A percentile compares a stretch with the other conserved stretches of the same genome.
phyloP scores from a whole-genome alignment of 441 rosid genomes.

The Breynia disticha region DNA sequence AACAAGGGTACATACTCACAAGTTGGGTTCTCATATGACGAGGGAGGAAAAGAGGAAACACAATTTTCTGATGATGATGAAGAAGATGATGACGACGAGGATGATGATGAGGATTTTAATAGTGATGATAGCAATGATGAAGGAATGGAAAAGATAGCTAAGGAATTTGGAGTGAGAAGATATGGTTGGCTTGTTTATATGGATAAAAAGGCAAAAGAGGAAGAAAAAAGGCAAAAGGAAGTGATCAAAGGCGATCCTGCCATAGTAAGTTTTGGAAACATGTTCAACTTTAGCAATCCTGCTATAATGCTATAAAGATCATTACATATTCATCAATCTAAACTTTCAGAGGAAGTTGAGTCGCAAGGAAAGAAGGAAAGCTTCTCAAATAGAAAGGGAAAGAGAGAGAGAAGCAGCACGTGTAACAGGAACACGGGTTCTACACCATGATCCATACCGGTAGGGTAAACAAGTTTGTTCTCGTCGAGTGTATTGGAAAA shows the following conservation, averaged over 20 bases:
- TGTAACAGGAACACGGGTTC: conserved; percentile 47
- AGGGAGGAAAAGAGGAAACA: conserved; percentile 50
- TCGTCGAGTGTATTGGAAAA: no score
- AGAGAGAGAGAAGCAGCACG: conserved; percentile 75
- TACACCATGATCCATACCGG: conserved; percentile 91
- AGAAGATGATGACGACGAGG: conserved; percentile 69
- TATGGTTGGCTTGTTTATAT: conserved; percentile 94
- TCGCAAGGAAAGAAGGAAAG: conserved; percentile 95
- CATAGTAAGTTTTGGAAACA: conserved; percentile 48
- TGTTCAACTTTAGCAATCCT: not conserved
- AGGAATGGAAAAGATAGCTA: conserved; percentile 81
- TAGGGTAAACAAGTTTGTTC: conserved; percentile 15
- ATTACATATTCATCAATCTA: conserved; percentile 7
- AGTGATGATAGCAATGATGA: conserved; percentile 95
- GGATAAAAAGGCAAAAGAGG: conserved; percentile 94
- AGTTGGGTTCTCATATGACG: conserved; percentile 86
- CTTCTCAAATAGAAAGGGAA: conserved; percentile 85
- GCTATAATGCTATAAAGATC: not conserved
- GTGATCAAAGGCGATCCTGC: conserved; percentile 96
- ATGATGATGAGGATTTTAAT: conserved; percentile 78
- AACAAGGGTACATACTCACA: conserved; percentile 84
- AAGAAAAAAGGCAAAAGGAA: conserved; percentile 88
- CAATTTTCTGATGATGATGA: conserved; percentile 52
- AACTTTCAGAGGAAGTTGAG: conserved; percentile 72
- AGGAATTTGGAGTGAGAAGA: conserved; percentile 86